A percentile compares a stretch with the other conserved stretches of the same genome.
phyloP scores from a whole-genome alignment of 305 asterid genomes.

The Caryopteris hybrid region DNA sequence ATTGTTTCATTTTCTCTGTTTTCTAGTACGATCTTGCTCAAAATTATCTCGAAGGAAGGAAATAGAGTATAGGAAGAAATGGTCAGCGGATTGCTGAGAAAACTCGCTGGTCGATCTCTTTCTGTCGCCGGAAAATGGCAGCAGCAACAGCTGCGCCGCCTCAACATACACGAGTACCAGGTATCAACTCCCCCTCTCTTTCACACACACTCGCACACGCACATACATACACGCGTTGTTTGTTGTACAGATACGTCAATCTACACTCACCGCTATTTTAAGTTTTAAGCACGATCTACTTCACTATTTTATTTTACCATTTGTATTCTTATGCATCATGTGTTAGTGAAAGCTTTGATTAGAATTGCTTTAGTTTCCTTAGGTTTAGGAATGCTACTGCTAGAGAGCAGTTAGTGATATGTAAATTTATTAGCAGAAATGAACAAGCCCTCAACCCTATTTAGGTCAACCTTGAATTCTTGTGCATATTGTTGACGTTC shows the following conservation, averaged over 20 bases:
- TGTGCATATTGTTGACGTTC: neutral
- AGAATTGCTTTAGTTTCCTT: neutral
- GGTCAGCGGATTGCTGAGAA: slow-evolving; percentile 81
- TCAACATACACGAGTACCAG: slow-evolving; percentile 97
- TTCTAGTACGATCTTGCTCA: slow-evolving; percentile 25
- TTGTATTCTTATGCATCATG: neutral
- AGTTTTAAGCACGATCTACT: slow-evolving; percentile 16
- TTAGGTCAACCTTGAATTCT: slow-evolving; percentile 1
- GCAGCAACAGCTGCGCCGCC: slow-evolving; percentile 98
- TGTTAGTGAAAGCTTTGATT: neutral
- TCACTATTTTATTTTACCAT: neutral
- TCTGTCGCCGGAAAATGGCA: slow-evolving; percentile 97
- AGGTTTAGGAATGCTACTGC: neutral
- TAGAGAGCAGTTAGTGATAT: slow-evolving; percentile 12
- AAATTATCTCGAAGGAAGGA: slow-evolving; percentile 6
- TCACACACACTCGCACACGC: neutral
- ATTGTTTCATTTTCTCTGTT: neutral
- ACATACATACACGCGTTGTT: neutral
- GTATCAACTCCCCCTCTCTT: slow-evolving; percentile 24
- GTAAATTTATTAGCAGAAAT: neutral
- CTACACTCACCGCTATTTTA: neutral
- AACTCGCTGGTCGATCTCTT: slow-evolving; percentile 67
- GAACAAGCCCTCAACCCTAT: neutral
- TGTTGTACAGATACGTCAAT: neutral
- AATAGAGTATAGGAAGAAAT: slow-evolving; percentile 26